phyloP scores from a whole-genome alignment of 495 filamentous ascomycete genomes.

The Geopyxis carbonaria region DNA sequence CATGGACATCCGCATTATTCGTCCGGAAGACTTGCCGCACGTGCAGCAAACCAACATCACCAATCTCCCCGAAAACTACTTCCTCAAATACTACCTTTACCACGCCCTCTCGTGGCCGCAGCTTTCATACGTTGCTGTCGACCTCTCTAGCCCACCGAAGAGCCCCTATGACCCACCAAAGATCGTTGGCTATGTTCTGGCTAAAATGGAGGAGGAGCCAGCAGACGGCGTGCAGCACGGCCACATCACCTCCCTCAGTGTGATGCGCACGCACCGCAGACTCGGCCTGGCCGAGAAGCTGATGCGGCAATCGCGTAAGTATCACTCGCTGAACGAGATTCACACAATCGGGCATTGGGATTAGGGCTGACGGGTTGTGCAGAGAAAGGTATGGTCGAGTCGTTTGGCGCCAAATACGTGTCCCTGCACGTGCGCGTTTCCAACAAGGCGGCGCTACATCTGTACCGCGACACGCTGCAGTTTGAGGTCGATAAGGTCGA shows the following conservation, averaged over 20 bases:
- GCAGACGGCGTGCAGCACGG: constrained; percentile 80
- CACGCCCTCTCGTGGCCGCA: constrained; percentile 96
- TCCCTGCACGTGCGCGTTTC: constrained; percentile 87
- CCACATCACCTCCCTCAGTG: constrained; percentile 86
- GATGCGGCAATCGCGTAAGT: constrained; percentile 89
- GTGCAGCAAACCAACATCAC: constrained; percentile 98
- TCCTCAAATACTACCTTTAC: constrained; percentile 99
- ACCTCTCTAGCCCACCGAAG: constrained; percentile 58
- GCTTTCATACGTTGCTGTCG: constrained; percentile 88
- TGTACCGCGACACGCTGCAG: constrained; percentile 84
- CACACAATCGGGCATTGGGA: constrained; percentile 1
- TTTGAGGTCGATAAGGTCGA: constrained; percentile 86
- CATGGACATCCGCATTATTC: constrained; percentile 69
- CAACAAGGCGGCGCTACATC: constrained; percentile 73
- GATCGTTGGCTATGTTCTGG: constrained; percentile 96
- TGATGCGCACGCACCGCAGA: constrained; percentile 87
- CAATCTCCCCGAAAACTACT: constrained; percentile 98
- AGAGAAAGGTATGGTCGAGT: constrained; percentile 96
- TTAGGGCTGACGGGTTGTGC: constrained; percentile 1
- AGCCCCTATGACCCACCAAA: constrained; percentile 79
- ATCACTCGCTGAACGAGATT: constrained; percentile 1
- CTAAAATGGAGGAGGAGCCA: constrained; percentile 99
- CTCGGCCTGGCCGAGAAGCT: constrained; percentile 89
- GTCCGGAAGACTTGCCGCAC: constrained; percentile 66
- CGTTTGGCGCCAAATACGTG: constrained; percentile 77